A percentile compares a stretch with the other conserved stretches of the same genome.
These are phyloP conservation scores for Amphibolis antarctica DNA, from an alignment of 106 monocot species.

Conservation along the genomic window DNA sequence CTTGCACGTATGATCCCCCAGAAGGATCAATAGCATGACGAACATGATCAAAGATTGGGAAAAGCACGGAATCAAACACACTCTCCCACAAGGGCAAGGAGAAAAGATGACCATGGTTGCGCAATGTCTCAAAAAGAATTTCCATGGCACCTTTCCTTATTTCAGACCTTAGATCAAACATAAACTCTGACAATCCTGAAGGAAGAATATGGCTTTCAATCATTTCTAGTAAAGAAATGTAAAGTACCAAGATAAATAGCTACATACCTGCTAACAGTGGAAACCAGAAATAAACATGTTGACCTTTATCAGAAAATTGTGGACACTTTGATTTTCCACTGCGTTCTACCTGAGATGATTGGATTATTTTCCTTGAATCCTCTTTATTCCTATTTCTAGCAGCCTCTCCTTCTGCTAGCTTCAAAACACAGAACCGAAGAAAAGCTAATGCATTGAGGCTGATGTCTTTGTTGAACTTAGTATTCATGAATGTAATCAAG, in stretches of 20 bases:
- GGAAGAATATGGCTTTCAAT: slow-evolving; percentile 1
- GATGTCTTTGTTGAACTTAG: slow-evolving; percentile 91
- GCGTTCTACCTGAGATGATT: slow-evolving; percentile 26
- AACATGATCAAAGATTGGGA: slow-evolving; percentile 97
- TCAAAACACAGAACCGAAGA: slow-evolving; percentile 80
- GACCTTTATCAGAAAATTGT: slow-evolving; percentile 53
- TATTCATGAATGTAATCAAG: slow-evolving; percentile 88
- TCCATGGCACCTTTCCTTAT: slow-evolving; percentile 91
- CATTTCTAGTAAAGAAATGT: neutral
- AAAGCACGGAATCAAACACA: slow-evolving; percentile 92
- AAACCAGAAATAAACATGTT: slow-evolving; percentile 78
- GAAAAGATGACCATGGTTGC: slow-evolving; percentile 89
- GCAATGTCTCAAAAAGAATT: slow-evolving; percentile 84
- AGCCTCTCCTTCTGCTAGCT: slow-evolving; percentile 88
- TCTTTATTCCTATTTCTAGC: slow-evolving; percentile 36
- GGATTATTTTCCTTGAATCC: slow-evolving; percentile 18
- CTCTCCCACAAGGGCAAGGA: slow-evolving; percentile 87
- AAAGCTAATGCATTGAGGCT: slow-evolving; percentile 90
- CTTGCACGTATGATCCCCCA: slow-evolving; percentile 40
- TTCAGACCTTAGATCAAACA: slow-evolving; percentile 89
- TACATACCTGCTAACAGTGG: slow-evolving; percentile 74
- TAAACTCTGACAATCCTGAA: slow-evolving; percentile 92
- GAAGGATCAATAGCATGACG: slow-evolving; percentile 94
- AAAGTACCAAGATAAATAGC: no score
- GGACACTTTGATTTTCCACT: slow-evolving; percentile 41